Evolutionary conservation across 768 basidiomycete genomes (phyloP), one percentile per base, ranked within the genome.

Genomic region (Multifurca ochricompacta): DNA sequence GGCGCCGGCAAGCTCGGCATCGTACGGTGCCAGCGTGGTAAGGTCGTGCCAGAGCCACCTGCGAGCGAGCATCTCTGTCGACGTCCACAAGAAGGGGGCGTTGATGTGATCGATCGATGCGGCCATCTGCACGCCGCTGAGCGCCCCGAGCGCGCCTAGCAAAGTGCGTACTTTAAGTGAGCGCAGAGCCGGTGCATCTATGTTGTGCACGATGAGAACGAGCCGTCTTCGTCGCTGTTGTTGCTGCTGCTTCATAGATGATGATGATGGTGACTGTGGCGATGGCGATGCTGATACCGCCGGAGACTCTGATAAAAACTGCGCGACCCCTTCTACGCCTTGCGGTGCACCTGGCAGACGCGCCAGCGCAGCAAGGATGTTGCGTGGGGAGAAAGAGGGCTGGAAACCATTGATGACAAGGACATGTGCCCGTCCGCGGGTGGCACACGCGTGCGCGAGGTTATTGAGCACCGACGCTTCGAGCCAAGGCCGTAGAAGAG

Each of bases 401-500:
- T 83, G 81, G 67, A 84, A 89, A 0, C 81, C 91, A 62, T 95
- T 89, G 23, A 83, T 77, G 19, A 93, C 73, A 51, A 91, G 78
- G 40, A 90, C 84, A 58, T 89, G 78, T 0, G 91, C 91, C 0
- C 65, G 67, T 49, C 73, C 78, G 6, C 78, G 68, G 58, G 87
- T 80, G 19, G 70, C 65, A 27, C 56, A 52, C 0, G 76, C 70
- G 4, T 66, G 71, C 1, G 86, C 91, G 52, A 96, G 89, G 19
- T 78, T 72, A 65, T 95, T 89, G 30, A 99, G 72, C 8, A 86
- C 60, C 65, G 67, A 51, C 90, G 76, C 67, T 99, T 99, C 18
- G 91, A 94, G 5, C 95, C 95, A 63, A 82, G 80, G 1, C 95
- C 95, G 63, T 91, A 91, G 67, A 91, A 83, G 18, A 94, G 68